These are phyloP conservation scores for Rhodofomes roseus DNA, from an alignment of 1,284 basidiomycete genomes.

Conservation along the genomic window DNA sequence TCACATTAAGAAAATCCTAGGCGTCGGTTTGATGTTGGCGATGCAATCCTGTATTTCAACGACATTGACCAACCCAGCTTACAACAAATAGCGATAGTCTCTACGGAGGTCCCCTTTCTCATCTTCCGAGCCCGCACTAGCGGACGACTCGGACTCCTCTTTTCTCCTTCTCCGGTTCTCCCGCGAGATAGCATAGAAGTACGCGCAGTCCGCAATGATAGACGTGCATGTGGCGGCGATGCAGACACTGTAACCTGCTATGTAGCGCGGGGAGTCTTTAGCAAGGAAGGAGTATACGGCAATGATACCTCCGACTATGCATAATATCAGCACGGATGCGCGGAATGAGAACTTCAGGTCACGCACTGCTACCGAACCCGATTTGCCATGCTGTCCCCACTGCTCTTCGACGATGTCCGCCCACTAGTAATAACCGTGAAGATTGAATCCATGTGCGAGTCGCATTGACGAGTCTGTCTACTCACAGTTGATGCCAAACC, in stretches of 20 bases:
- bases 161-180: constrained; percentile 23
- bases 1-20: too few relatives aligned
- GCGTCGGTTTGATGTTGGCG: too few relatives aligned
- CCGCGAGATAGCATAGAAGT: constrained; percentile 19
- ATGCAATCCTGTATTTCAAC: too few relatives aligned
- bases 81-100: too few relatives aligned
- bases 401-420: constrained; percentile 24
- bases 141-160: too few relatives aligned
- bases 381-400: constrained; percentile 28
- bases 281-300: constrained; percentile 27
- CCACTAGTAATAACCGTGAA: constrained; percentile 5
- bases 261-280: constrained; percentile 27
- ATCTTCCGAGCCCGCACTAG: too few relatives aligned
- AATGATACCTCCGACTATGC: constrained; percentile 16
- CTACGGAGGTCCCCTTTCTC: too few relatives aligned
- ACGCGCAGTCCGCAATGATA: constrained; percentile 19
- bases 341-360: too few relatives aligned
- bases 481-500: constrained; percentile 27
- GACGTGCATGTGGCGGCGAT: constrained; percentile 25
- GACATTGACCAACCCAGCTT: too few relatives aligned
- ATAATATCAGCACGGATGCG: too few relatives aligned
- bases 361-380: constrained; percentile 26
- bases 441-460: too few relatives aligned
- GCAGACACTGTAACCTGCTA: constrained; percentile 26
- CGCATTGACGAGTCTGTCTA: too few relatives aligned